A percentile compares a stretch with the other conserved stretches of the same genome.
phyloP scores from a whole-genome alignment of 2,329 filamentous ascomycete species.

The Thelonectria discophora region DNA sequence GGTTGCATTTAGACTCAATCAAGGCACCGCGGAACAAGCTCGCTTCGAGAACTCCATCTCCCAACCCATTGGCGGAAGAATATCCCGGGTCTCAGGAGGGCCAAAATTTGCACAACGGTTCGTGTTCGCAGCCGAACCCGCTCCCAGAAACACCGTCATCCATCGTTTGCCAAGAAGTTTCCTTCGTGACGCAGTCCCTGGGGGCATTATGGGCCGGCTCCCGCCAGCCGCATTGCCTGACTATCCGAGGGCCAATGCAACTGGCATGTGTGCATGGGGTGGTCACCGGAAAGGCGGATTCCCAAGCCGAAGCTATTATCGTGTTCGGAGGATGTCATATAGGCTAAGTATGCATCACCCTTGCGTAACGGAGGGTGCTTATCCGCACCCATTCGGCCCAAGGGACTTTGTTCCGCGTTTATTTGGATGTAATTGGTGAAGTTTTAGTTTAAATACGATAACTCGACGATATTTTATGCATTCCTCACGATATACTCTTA shows the following conservation, averaged over 20 bases:
- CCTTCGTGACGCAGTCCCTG: background rate
- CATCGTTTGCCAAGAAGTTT: background rate
- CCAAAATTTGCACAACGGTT: too few relatives aligned
- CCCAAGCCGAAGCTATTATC: background rate
- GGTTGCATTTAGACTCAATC: too few relatives aligned
- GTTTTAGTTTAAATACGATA: background rate
- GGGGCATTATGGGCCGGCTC: background rate
- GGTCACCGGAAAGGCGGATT: background rate
- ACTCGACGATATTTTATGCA: too few relatives aligned
- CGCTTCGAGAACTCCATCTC: too few relatives aligned
- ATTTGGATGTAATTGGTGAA: background rate
- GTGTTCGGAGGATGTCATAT: background rate
- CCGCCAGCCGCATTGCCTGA: background rate
- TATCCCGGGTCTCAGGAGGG: too few relatives aligned
- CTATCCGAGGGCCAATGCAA: background rate
- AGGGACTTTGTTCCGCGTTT: background rate
- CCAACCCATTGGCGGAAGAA: too few relatives aligned
- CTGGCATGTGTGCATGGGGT: background rate
- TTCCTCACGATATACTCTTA: background rate
- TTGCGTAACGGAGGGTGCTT: conserved; percentile 7
- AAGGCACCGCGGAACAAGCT: too few relatives aligned
- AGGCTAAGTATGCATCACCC: background rate
- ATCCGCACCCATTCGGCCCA: conserved; percentile 3
- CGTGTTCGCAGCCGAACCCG: too few relatives aligned
- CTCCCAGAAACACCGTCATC: background rate